A percentile compares a stretch with the other conserved stretches of the same genome.
Conservation (phyloP, 1,139 yeast genomes). For the Magnusiomyces ingens region DNA sequence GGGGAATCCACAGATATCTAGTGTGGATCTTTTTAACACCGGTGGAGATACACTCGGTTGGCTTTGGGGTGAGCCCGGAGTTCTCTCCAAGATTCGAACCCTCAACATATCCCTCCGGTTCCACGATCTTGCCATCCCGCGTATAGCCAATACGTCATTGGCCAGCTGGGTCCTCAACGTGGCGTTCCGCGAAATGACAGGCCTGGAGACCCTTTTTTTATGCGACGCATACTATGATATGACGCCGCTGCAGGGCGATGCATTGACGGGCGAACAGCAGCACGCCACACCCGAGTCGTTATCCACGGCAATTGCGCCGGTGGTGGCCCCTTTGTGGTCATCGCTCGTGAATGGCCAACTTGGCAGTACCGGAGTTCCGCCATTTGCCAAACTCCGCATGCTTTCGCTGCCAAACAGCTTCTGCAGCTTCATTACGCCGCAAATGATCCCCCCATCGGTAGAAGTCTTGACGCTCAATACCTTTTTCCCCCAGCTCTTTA, state of each 20-base stretch:
- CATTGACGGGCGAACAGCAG: not conserved
- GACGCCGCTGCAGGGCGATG: no score
- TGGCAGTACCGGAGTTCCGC: not conserved
- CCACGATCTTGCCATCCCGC: not conserved
- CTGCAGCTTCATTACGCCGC: not conserved
- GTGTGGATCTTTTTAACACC: not conserved
- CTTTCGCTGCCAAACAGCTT: slow-evolving; percentile 4
- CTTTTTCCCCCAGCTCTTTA: slow-evolving; percentile 2
- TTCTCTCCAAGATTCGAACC: not conserved
- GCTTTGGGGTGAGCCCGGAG: slow-evolving; percentile 2
- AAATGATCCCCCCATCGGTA: not conserved
- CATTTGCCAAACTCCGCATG: not conserved
- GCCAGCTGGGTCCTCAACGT: not conserved
- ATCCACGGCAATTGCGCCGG: not conserved
- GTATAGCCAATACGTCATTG: no score
- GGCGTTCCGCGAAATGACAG: not conserved
- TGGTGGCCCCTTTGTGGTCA: not conserved
- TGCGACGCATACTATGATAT: not conserved
- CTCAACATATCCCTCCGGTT: not conserved
- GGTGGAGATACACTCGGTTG: not conserved
- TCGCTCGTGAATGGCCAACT: not conserved
- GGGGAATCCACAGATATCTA: no score
- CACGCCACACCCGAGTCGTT: not conserved
- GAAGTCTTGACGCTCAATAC: slow-evolving; percentile 2
- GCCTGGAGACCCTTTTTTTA: not conserved